phyloP scores from a whole-genome alignment of 2,329 filamentous ascomycete species.

The Grosmannia serpens region DNA sequence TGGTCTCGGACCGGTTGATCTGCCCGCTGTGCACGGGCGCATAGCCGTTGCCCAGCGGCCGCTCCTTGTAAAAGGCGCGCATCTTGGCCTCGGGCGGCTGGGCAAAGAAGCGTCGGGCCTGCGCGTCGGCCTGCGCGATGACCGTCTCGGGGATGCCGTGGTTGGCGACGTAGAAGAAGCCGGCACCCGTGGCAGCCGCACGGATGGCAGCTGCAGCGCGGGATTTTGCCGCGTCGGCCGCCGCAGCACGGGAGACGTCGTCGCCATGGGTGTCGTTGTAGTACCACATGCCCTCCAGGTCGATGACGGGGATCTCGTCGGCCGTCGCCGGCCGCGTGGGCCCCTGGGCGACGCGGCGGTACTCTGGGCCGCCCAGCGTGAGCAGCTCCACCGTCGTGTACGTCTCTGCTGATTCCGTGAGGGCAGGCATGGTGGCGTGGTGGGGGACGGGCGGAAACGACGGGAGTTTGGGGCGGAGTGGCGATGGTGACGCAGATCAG shows the following conservation, averaged over 20 bases:
- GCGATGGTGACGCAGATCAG: too few species aligned
- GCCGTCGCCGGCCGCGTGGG: conserved; percentile 24
- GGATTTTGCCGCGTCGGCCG: conserved; percentile 11
- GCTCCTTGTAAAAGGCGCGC: conserved; percentile 6
- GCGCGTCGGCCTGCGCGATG: conserved; percentile 5
- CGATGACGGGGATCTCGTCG: conserved; percentile 42
- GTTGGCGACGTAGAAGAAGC: conserved; percentile 16
- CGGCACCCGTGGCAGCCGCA: conserved; percentile 9
- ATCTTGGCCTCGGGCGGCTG: conserved; percentile 14
- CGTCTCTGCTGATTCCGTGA: too few species aligned
- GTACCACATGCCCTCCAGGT: conserved; percentile 30
- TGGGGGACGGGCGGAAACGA: too few species aligned
- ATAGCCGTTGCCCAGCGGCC: conserved; percentile 13
- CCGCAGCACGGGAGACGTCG: neutral
- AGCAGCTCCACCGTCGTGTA: conserved; percentile 12
- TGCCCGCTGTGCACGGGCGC: conserved; percentile 9
- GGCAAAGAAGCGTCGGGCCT: conserved; percentile 12
- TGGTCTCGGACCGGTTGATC: conserved; percentile 13
- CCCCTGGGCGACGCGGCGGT: conserved; percentile 21
- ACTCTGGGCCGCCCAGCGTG: conserved; percentile 25
- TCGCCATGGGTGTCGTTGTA: conserved; percentile 16
- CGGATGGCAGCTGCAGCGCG: conserved; percentile 29
- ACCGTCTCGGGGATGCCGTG: conserved; percentile 14
- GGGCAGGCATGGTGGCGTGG: too few species aligned
- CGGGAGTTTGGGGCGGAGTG: too few species aligned